A percentile compares a stretch with the other conserved stretches of the same genome.
Evolutionary conservation across 768 basidiomycete genomes (phyloP).

Genomic region (Vararia minispora): DNA sequence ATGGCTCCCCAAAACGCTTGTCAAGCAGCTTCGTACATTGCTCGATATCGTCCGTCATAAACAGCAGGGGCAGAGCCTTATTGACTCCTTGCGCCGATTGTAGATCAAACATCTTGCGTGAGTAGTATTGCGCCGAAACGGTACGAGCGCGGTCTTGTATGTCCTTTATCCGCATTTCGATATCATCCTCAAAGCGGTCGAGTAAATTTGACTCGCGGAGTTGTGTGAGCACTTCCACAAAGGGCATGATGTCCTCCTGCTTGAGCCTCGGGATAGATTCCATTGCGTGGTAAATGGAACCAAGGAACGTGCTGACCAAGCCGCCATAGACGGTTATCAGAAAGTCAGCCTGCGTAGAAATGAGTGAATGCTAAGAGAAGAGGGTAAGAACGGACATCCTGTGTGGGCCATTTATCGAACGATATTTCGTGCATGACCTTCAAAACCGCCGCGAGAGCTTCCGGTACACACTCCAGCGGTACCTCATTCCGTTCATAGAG

Average conservation of each 20-base stretch:
- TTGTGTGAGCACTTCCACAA: constrained; percentile 55
- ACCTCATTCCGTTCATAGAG: constrained; percentile 86
- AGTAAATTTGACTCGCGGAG: constrained; percentile 61
- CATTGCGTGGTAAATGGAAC: constrained; percentile 74
- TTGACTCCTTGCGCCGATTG: constrained; percentile 67
- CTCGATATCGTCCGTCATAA: constrained; percentile 86
- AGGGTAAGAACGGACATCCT: constrained; percentile 53
- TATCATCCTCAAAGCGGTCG: constrained; percentile 64
- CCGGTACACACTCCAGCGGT: constrained; percentile 89
- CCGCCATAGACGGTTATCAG: constrained; percentile 56
- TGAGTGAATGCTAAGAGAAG: constrained; percentile 5
- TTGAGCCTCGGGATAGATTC: constrained; percentile 68
- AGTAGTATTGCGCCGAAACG: constrained; percentile 52
- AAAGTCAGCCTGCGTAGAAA: constrained; percentile 43
- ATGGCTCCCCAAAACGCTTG: constrained; percentile 76
- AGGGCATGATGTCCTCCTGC: constrained; percentile 54
- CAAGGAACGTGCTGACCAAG: constrained; percentile 81
- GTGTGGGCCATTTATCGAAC: constrained; percentile 63
- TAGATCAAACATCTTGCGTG: constrained; percentile 49
- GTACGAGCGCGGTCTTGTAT: constrained; percentile 54
- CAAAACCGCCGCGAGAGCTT: constrained; percentile 66
- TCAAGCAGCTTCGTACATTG: constrained; percentile 75
- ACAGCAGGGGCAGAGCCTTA: constrained; percentile 65
- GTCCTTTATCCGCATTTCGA: constrained; percentile 53
- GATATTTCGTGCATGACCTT: constrained; percentile 64